Evolutionary conservation across 192 early-diverging fungal genomes (phyloP).

Genomic region (Backusella australiensis): DNA sequence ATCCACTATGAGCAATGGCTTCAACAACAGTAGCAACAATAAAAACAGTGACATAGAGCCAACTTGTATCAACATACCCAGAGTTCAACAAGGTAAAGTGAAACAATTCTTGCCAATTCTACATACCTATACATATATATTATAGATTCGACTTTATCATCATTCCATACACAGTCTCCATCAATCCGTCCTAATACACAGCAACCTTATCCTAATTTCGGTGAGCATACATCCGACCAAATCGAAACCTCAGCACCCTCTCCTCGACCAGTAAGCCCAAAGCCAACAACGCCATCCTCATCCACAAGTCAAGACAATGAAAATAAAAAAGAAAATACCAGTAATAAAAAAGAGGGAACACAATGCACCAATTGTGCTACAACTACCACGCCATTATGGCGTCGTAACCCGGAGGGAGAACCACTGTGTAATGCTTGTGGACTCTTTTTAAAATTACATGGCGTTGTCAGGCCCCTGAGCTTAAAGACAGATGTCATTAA

Average conservation of each 20-base stretch:
- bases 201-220: neutral
- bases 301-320: neutral
- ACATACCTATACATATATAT: too few species aligned
- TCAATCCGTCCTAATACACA: neutral
- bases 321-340: neutral
- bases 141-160: neutral
- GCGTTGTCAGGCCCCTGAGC: conserved; percentile 70
- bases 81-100: neutral
- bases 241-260: neutral
- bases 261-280: neutral
- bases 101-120: too few species aligned
- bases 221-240: neutral
- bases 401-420: conserved; percentile 75
- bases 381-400: conserved; percentile 87
- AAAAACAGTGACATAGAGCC: neutral
- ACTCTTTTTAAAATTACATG: conserved; percentile 92
- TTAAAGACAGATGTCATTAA: conserved; percentile 84
- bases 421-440: conserved; percentile 95
- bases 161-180: neutral
- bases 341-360: neutral
- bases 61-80: neutral
- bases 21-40: neutral
- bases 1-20: neutral
- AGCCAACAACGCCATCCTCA: neutral
- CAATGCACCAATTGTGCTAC: conserved; percentile 82